Conservation (phyloP, 495 filamentous ascomycete species). For the Apodospora peruviana region DNA sequence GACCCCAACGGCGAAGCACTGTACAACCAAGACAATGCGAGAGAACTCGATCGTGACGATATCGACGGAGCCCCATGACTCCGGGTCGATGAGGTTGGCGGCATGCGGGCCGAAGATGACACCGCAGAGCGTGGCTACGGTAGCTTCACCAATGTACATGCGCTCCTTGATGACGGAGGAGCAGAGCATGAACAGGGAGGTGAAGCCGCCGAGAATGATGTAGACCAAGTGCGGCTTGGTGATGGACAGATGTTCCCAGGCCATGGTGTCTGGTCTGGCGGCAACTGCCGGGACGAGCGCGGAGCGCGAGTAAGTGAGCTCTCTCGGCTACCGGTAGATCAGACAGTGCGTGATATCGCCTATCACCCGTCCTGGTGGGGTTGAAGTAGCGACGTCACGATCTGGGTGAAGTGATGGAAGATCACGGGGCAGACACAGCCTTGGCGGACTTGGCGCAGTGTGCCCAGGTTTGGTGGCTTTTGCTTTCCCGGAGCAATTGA, state of each 20-base stretch:
- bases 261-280: no score
- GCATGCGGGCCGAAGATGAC: conserved; percentile 97
- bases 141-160: conserved; percentile 97
- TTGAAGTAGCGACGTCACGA: not conserved
- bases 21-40: conserved; percentile 93
- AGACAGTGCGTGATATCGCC: no score
- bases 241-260: conserved; percentile 86
- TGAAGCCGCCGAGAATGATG: conserved; percentile 97
- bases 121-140: conserved; percentile 90
- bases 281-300: no score
- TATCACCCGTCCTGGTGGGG: no score
- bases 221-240: conserved; percentile 97
- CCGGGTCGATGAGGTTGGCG: conserved; percentile 82
- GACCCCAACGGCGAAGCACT: conserved; percentile 99
- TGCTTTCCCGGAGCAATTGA: not conserved
- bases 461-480: conserved; percentile 4
- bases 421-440: not conserved
- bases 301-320: no score
- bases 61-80: conserved; percentile 85
- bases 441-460: conserved; percentile 5
- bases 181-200: conserved; percentile 95
- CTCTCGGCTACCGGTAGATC: no score
- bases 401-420: not conserved
- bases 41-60: conserved; percentile 96
- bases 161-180: conserved; percentile 97